Evolutionary conservation across 2,329 filamentous ascomycete genomes (phyloP).

Genomic region (Diaporthe sp.): DNA sequence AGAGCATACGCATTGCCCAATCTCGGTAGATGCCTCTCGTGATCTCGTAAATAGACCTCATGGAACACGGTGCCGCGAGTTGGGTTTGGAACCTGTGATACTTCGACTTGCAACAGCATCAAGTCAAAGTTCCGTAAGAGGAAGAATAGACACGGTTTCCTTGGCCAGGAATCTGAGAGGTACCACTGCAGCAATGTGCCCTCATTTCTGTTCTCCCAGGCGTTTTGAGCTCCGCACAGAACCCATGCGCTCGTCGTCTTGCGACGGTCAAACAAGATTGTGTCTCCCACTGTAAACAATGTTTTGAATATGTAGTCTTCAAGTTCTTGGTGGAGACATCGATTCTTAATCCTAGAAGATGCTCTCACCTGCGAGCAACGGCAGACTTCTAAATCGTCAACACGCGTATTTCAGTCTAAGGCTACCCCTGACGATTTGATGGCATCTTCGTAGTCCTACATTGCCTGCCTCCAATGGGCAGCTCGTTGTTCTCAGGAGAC

Average conservation of each 20-base stretch:
- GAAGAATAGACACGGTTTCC: background rate
- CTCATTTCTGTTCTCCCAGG: background rate
- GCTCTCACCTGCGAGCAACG: background rate
- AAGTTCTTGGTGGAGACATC: no score
- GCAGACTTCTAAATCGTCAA: background rate
- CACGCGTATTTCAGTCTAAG: background rate
- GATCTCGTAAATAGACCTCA: background rate
- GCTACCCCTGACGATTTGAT: background rate
- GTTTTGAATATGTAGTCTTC: background rate
- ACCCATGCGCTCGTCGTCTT: no score
- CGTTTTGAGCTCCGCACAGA: background rate
- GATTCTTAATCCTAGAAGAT: no score
- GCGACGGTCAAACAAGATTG: background rate
- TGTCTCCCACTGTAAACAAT: background rate
- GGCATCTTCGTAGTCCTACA: background rate
- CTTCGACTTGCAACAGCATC: background rate
- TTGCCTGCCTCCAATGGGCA: background rate
- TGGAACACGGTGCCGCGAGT: background rate
- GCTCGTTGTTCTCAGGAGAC: background rate
- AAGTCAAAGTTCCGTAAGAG: background rate
- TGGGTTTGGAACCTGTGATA: background rate
- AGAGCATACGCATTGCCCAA: background rate
- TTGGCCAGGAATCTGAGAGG: background rate
- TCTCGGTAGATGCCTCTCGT: background rate
- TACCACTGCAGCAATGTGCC: background rate